These are phyloP conservation scores for Coffea humblotiana DNA, from an alignment of 305 asterid genomes.

Conservation along the genomic window DNA sequence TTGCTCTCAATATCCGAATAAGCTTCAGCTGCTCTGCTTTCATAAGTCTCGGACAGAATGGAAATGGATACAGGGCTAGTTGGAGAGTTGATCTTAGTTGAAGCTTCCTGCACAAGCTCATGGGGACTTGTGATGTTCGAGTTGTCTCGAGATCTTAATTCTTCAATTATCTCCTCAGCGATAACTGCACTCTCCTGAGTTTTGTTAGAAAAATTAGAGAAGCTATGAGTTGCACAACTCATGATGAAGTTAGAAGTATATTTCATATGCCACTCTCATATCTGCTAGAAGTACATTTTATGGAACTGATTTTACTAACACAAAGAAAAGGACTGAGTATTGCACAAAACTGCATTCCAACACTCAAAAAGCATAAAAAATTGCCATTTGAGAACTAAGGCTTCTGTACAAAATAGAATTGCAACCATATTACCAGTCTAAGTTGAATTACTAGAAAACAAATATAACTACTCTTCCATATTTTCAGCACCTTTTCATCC, in stretches of 20 bases:
- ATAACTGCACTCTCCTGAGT: conserved; percentile 45
- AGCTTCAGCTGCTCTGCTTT: conserved; percentile 28
- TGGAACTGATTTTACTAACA: not conserved
- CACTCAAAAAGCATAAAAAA: not conserved
- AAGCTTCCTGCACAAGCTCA: conserved; percentile 39
- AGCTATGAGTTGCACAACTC: not conserved
- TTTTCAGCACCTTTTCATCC: not conserved
- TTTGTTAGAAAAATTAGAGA: conserved; percentile 7
- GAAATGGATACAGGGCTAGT: conserved; percentile 49
- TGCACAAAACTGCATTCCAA: not conserved
- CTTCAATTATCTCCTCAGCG: conserved; percentile 34
- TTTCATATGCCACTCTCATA: not conserved
- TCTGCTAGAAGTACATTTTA: not conserved
- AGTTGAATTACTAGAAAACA: not conserved
- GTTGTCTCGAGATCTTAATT: conserved; percentile 28
- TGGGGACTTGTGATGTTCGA: conserved; percentile 36
- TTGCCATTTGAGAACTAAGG: not conserved
- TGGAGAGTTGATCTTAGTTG: conserved; percentile 40
- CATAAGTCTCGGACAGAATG: conserved; percentile 38
- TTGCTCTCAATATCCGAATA: conserved; percentile 21
- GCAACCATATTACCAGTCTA: not conserved
- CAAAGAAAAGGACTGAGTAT: not conserved
- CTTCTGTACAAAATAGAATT: too few species aligned
- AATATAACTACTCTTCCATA: not conserved
- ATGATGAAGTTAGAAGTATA: not conserved